These are phyloP conservation scores for Phytomonas sp. DNA, from an alignment of 208 protist genomes.

Conservation along the genomic window DNA sequence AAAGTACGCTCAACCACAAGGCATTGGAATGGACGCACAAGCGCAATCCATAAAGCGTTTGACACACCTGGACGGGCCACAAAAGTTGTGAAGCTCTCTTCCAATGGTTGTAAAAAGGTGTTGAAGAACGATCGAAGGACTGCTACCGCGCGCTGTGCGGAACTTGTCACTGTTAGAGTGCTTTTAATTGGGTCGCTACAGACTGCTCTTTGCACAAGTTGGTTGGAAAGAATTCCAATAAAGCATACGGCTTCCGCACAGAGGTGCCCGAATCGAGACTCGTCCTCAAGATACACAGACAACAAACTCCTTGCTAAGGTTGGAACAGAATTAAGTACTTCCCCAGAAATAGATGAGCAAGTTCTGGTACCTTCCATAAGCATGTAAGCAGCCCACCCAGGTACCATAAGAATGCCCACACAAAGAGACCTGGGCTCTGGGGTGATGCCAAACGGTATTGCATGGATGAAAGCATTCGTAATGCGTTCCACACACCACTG, in stretches of 20 bases:
- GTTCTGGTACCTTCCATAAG: neutral
- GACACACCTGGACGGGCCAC: constrained; percentile 42
- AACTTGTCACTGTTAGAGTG: neutral
- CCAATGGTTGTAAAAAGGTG: constrained; percentile 20
- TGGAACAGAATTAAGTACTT: neutral
- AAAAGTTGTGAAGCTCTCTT: constrained; percentile 24
- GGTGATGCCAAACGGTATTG: neutral
- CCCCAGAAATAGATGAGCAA: neutral
- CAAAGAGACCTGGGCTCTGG: neutral
- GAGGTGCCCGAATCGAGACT: neutral
- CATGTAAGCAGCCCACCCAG: constrained; percentile 20
- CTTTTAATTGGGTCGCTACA: neutral
- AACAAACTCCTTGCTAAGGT: neutral
- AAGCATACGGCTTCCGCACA: neutral
- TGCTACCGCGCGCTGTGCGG: neutral
- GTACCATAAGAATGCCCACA: constrained; percentile 19
- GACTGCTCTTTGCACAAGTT: neutral
- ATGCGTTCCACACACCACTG: neutral
- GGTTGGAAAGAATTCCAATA: neutral
- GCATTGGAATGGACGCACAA: constrained; percentile 22
- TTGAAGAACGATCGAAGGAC: neutral
- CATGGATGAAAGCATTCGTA: neutral
- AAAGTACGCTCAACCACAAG: constrained; percentile 1
- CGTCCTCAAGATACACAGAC: neutral
- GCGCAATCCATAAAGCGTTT: constrained; percentile 15